Base-by-base conservation (phyloP, 768 basidiomycete genomes). In the Xerocomellus amylosporus region DNA sequence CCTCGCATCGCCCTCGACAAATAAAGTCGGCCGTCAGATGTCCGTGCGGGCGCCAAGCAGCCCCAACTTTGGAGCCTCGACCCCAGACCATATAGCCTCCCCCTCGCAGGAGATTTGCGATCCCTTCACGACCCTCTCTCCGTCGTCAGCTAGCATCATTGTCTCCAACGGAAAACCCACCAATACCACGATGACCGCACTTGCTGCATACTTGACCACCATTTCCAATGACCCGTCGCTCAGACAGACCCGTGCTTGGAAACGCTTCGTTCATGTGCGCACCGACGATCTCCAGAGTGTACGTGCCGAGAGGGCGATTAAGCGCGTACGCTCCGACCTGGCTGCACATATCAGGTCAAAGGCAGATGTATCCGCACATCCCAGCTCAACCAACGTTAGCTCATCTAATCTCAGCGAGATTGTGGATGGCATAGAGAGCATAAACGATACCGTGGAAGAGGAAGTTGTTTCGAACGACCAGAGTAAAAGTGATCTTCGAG, bases 271-370 rank as follows among this genome's bases (percentile, higher is more conserved):
- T 51, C 78, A 85, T 43, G 90, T 93, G 8, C 80, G 93, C 52
- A 87, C 85, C 4, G 93, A 95, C 64, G 93, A 96, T 70, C 72
- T 95, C 47, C 86, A 94, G 74, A 93, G 90, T 61, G 86, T 86
- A 7, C 84, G 92, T 41, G 85, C 89, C 38, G 91, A 94, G 74
- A 79, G 90, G 58, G 88, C 92, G 5, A 88, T 94, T 72, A 92
- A 93, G 74, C 84, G 90, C 28, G 89, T 91, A 19, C 77, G 90
- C 51, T 91, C 88, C 42, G 93, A 95, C 73, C 75, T 92, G 20
- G 90, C 88, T 10, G 85, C 85, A 12, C 90, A 93, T 64, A 71
- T 78, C 50, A 73, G 81, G 41, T 71, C 75, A 17, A 75, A 60
- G 64, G 51, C 46, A 47, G 74, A 61, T 36, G 36, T 64, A 10